Evolutionary conservation across 2,329 filamentous ascomycete genomes (phyloP).

Genomic region (Hypoxylon sp.): DNA sequence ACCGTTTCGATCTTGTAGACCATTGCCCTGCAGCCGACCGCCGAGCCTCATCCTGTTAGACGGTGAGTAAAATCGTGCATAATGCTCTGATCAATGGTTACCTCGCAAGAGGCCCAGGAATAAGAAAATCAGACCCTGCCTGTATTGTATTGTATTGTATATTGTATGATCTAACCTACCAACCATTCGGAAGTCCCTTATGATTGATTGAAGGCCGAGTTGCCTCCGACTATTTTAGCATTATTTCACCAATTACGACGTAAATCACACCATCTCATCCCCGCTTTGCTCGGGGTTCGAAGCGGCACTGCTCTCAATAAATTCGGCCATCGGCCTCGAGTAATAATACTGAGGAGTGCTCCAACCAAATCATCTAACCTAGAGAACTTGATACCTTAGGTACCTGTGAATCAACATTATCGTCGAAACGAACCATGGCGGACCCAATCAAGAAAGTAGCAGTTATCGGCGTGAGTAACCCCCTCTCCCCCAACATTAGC

Average conservation of each 20-base stretch:
- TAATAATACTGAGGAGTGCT: constrained; percentile 2
- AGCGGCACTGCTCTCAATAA: neutral
- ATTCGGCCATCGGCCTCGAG: neutral
- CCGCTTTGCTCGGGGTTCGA: neutral
- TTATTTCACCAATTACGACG: neutral
- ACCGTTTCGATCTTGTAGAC: no score
- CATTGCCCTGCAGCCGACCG: no score
- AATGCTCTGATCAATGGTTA: no score
- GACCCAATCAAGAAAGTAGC: constrained; percentile 43
- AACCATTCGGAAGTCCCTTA: no score
- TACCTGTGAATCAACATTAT: neutral
- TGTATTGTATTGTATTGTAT: no score
- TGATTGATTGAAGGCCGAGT: neutral
- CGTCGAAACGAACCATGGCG: constrained; percentile 26
- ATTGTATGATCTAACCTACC: no score
- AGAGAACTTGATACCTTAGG: no score
- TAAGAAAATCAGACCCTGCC: no score
- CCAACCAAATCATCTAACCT: neutral
- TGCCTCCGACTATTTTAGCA: neutral
- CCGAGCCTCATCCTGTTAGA: neutral
- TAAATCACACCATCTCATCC: neutral
- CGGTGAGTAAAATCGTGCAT: no score
- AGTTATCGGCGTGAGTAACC: constrained; percentile 42
- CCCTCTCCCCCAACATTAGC: neutral
- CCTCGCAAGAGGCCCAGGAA: no score